Conservation (phyloP, 495 filamentous ascomycete species). For the Annulohypoxylon maeteangense region DNA sequence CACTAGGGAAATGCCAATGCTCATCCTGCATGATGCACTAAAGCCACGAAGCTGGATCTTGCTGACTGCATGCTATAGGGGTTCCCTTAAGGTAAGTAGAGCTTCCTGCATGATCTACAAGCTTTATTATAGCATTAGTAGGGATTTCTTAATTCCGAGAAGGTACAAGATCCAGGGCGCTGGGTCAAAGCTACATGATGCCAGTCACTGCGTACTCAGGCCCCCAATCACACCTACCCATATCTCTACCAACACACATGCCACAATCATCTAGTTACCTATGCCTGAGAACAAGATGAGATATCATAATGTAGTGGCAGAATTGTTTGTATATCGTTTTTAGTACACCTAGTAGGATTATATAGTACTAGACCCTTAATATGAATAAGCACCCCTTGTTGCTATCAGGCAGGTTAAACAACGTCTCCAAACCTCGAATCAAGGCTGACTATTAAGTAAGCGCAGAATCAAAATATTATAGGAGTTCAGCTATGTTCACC, state of each 20-base stretch:
- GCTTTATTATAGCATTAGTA: not conserved
- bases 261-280: not conserved
- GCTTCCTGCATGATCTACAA: conserved; percentile 1
- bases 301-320: too few species aligned
- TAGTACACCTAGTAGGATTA: not conserved
- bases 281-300: not conserved
- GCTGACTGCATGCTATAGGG: not conserved
- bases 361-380: not conserved
- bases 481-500: too few species aligned
- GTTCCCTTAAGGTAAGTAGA: not conserved
- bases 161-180: not conserved
- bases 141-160: not conserved
- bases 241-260: not conserved
- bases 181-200: conserved; percentile 1
- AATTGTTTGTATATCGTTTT: not conserved
- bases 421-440: too few species aligned
- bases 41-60: not conserved
- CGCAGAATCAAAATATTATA: too few species aligned
- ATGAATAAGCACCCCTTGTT: too few species aligned
- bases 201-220: not conserved
- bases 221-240: conserved; percentile 5
- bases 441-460: too few species aligned
- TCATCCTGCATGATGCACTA: conserved; percentile 1
- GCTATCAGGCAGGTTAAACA: too few species aligned
- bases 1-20: not conserved